phyloP scores from a whole-genome alignment of 371 early-diverging fungal genomes.

The Rhizopus delemar region DNA sequence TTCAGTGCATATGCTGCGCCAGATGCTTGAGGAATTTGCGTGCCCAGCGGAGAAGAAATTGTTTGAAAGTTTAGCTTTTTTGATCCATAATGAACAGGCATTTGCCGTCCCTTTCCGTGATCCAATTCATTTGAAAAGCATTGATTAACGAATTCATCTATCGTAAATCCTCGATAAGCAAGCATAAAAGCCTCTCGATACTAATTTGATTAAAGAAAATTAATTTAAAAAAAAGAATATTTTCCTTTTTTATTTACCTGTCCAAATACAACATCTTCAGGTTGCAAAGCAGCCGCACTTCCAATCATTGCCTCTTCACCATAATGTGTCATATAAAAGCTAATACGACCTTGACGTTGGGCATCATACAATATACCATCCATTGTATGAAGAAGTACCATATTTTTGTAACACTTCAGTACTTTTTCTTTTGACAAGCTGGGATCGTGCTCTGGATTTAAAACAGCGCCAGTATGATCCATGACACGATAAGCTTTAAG shows the following conservation, averaged over 20 bases:
- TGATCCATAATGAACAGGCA: conserved; percentile 97
- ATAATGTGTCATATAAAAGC: conserved; percentile 97
- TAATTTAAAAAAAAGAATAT: not conserved
- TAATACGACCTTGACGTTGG: conserved; percentile 97
- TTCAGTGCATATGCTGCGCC: conserved; percentile 96
- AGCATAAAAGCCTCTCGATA: conserved; percentile 95
- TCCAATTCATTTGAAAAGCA: conserved; percentile 91
- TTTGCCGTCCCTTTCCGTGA: conserved; percentile 94
- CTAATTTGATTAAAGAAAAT: conserved; percentile 21
- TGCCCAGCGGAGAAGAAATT: conserved; percentile 96
- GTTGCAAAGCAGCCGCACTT: conserved; percentile 83
- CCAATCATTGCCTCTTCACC: conserved; percentile 97
- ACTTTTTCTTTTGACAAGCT: conserved; percentile 74
- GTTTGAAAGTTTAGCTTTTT: conserved; percentile 88
- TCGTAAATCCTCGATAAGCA: conserved; percentile 89
- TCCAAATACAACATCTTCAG: conserved; percentile 88
- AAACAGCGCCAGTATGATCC: conserved; percentile 83
- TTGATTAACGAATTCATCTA: conserved; percentile 94
- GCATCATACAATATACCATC: conserved; percentile 95
- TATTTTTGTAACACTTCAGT: conserved; percentile 82
- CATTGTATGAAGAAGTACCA: conserved; percentile 89
- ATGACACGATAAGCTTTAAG: conserved; percentile 93
- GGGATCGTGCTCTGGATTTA: conserved; percentile 76
- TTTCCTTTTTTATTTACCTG: conserved; percentile 56
- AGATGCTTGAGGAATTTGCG: conserved; percentile 98